Percentiles rank a stretch among this genome's conserved stretches.
phyloP scores from a whole-genome alignment of 306 rosid species.

The Benincasa hispida region DNA sequence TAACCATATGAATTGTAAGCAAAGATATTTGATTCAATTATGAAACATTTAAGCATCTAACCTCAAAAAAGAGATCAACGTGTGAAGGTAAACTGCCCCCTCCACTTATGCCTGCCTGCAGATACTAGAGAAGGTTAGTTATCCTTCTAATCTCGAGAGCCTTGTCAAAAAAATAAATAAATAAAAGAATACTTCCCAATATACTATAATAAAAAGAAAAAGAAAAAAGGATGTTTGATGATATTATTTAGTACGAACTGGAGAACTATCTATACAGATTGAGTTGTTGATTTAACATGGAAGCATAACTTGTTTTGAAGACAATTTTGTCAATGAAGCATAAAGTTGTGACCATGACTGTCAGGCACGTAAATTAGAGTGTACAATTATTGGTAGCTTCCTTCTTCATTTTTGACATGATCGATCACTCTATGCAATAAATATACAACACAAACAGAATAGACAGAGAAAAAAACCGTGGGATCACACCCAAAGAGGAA shows the following conservation, averaged over 20 bases:
- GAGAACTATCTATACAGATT: not conserved
- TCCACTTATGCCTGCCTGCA: slow-evolving; percentile 94
- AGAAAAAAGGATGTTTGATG: not conserved
- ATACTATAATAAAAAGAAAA: not conserved
- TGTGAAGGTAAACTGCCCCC: slow-evolving; percentile 81
- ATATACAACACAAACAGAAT: not conserved
- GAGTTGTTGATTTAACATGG: not conserved
- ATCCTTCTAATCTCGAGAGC: not conserved
- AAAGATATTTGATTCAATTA: not conserved
- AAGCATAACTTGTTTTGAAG: not conserved
- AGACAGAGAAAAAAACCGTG: not conserved
- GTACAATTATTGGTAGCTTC: not conserved
- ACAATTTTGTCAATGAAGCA: not conserved
- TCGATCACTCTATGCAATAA: not conserved
- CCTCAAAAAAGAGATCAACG: slow-evolving; percentile 86
- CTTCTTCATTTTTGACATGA: not conserved
- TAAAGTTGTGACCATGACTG: not conserved
- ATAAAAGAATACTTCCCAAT: not conserved
- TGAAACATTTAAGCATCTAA: slow-evolving; percentile 19
- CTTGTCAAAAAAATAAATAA: slow-evolving; percentile 1
- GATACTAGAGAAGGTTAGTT: slow-evolving; percentile 17
- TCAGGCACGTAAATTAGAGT: not conserved
- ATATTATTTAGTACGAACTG: not conserved
- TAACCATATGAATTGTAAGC: not conserved
- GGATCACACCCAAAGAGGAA: not conserved